These are phyloP conservation scores for Simmondsia chinensis DNA, from an alignment of 148 eudicot genomes.

Conservation along the genomic window DNA sequence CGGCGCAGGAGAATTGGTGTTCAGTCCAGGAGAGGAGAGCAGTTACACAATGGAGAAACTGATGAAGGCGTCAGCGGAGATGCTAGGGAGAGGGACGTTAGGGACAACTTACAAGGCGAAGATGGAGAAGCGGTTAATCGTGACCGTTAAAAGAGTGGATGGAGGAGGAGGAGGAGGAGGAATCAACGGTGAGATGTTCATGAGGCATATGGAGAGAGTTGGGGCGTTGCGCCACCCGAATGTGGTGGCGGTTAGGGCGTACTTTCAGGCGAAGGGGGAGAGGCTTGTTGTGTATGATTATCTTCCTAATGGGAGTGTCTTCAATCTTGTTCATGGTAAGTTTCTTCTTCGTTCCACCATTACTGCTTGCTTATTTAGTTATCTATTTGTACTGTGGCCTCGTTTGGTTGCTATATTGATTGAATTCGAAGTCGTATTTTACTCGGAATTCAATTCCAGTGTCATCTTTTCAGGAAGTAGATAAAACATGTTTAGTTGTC, in stretches of 20 bases:
- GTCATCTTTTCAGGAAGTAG: no score
- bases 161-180: slow-evolving; percentile 43
- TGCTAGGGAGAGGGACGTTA: slow-evolving; percentile 72
- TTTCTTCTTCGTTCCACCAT: background rate
- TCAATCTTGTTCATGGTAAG: slow-evolving; percentile 77
- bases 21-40: slow-evolving; percentile 40
- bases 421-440: no score
- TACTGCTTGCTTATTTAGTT: background rate
- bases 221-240: slow-evolving; percentile 74
- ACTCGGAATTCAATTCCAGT: no score
- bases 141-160: slow-evolving; percentile 76
- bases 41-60: slow-evolving; percentile 53
- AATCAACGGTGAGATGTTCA: slow-evolving; percentile 40
- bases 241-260: slow-evolving; percentile 73
- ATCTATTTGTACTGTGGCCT: background rate
- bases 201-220: slow-evolving; percentile 53
- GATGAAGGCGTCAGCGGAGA: slow-evolving; percentile 89
- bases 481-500: no score
- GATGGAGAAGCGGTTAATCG: slow-evolving; percentile 44
- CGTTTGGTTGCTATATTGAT: background rate
- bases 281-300: slow-evolving; percentile 65
- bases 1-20: no score
- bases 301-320: slow-evolving; percentile 86
- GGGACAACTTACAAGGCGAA: slow-evolving; percentile 86
- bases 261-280: slow-evolving; percentile 71